These are phyloP conservation scores for Solanum bulbocastanum DNA, from an alignment of 257 asterid genomes.

Conservation along the genomic window DNA sequence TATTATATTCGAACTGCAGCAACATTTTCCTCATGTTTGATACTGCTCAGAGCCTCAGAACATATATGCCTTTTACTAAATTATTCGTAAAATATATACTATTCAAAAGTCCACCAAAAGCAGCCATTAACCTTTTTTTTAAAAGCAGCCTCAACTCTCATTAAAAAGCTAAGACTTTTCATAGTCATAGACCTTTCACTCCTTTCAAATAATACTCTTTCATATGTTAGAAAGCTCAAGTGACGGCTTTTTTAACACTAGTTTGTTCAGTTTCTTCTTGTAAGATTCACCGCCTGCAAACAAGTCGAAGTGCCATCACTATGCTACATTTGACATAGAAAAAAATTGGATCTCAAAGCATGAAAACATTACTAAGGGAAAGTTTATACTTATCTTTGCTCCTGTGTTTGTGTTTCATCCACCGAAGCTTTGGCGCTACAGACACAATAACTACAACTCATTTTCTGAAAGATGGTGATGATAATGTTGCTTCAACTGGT, in stretches of 20 bases:
- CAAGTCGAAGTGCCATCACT: background rate
- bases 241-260: background rate
- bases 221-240: background rate
- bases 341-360: background rate
- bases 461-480: conserved; percentile 1
- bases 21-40: no score
- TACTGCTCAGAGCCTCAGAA: background rate
- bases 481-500: background rate
- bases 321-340: background rate
- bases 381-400: background rate
- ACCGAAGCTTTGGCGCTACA: background rate
- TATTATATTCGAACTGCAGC: no score
- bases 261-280: background rate
- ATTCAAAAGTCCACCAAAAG: background rate
- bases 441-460: conserved; percentile 6
- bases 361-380: background rate
- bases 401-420: background rate
- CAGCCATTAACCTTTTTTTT: background rate
- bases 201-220: background rate
- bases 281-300: background rate
- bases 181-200: background rate
- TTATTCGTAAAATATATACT: background rate
- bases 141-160: no score
- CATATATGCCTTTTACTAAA: background rate
- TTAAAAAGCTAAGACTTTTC: background rate